Evolutionary conservation across 768 basidiomycete genomes (phyloP).

Genomic region (Psilocybe sp.): DNA sequence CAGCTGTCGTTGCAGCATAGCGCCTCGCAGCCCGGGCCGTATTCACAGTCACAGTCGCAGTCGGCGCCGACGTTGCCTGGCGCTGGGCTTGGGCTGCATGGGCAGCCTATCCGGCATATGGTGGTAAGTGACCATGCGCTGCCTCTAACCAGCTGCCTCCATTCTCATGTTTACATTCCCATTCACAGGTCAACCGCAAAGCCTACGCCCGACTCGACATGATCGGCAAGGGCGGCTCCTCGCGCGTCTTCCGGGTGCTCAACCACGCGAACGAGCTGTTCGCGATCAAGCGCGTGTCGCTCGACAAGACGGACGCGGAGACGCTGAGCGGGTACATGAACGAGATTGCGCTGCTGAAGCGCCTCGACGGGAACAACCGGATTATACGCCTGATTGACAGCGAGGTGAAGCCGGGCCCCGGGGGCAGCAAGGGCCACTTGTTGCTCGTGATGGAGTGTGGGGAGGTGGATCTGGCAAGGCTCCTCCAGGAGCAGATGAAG

Average conservation of each 20-base stretch:
- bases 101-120: slow-evolving; percentile 39
- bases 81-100: slow-evolving; percentile 24
- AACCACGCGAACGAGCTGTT: slow-evolving; percentile 72
- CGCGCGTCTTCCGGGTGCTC: slow-evolving; percentile 92
- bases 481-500: slow-evolving; percentile 82
- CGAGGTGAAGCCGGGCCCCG: slow-evolving; percentile 73
- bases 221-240: slow-evolving; percentile 92
- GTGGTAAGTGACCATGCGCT: slow-evolving; percentile 32
- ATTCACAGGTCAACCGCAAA: slow-evolving; percentile 70
- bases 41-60: slow-evolving; percentile 23
- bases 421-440: slow-evolving; percentile 70
- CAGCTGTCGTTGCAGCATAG: slow-evolving; percentile 25
- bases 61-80: slow-evolving; percentile 32
- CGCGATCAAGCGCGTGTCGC: slow-evolving; percentile 89
- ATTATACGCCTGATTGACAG: slow-evolving; percentile 92
- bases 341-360: slow-evolving; percentile 89
- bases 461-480: slow-evolving; percentile 84
- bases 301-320: slow-evolving; percentile 87
- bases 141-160: too few relatives aligned
- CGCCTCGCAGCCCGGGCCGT: slow-evolving; percentile 6
- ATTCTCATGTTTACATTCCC: neutral
- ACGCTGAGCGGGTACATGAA: slow-evolving; percentile 93
- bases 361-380: slow-evolving; percentile 89
- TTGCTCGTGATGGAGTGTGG: slow-evolving; percentile 96
- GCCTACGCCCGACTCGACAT: slow-evolving; percentile 82